These are phyloP conservation scores for Pythium scleroteichum DNA, from an alignment of 352 stramenopile species.

Conservation along the genomic window DNA sequence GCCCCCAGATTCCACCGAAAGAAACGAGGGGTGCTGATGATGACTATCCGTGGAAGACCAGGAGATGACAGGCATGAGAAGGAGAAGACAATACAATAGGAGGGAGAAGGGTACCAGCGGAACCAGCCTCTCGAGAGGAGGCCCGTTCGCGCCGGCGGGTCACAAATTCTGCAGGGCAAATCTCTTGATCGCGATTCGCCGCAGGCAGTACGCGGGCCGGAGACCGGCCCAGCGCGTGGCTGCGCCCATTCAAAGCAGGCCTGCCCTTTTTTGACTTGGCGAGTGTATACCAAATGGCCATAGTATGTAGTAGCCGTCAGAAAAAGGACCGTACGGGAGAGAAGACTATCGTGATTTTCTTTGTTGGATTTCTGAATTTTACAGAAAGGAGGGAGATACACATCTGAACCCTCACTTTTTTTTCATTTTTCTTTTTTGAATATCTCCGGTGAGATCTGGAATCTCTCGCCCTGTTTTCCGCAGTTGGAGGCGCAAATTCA, in stretches of 20 bases:
- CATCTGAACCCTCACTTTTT: too few relatives aligned
- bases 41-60: background rate
- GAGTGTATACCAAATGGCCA: background rate
- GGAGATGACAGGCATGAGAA: background rate
- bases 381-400: too few relatives aligned
- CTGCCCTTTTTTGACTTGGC: slow-evolving; percentile 31
- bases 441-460: too few relatives aligned
- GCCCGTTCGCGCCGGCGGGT: slow-evolving; percentile 31
- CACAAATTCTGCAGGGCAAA: slow-evolving; percentile 84
- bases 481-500: too few relatives aligned
- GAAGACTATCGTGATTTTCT: background rate
- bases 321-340: slow-evolving; percentile 1
- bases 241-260: slow-evolving; percentile 20
- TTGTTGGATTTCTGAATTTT: background rate
- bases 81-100: too few relatives aligned
- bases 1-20: too few relatives aligned
- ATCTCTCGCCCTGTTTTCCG: too few relatives aligned
- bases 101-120: slow-evolving; percentile 30
- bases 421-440: too few relatives aligned
- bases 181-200: slow-evolving; percentile 85
- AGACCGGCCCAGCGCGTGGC: slow-evolving; percentile 1
- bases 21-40: background rate
- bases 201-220: slow-evolving; percentile 24
- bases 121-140: slow-evolving; percentile 39
- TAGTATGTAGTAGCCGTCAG: background rate